Base-by-base conservation (phyloP, 306 rosid genomes). In the Citrullus amarus region DNA sequence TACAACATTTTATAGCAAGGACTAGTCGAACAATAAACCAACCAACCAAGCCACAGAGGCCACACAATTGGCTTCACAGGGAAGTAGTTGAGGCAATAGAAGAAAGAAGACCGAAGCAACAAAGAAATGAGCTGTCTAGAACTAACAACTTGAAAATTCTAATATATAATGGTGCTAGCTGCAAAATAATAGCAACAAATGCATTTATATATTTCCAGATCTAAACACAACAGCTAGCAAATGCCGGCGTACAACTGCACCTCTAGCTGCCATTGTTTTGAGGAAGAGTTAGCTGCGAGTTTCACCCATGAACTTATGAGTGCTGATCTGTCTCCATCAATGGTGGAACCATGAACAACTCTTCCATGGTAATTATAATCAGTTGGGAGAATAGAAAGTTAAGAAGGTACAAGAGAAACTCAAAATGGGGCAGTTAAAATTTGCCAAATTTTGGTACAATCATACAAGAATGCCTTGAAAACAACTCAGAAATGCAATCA, bases 221-320 rank as follows among this genome's bases (percentile, higher is more conserved):
- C 77, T 28, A 50, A 41, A 72, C 25, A 72, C 4, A 48, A 50
- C 77, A 72, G 75, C 75, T 68, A 41, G 75, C 30, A 68, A 18
- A 68, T 68, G 75, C 75, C 16, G 75, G 28, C 75, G 34, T 68
- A 68, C 55, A 68, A 48, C 75, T 68, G 55, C 56, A 69, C 38
- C 16, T 6, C 30, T 44, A 72, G 22, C 76, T 48, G 58, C 76
- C 41, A 71, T 48, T 14, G 22, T 71, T 71, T 48, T 25, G 77
- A 8, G 77, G 60, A 72, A 50, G 14, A n/a, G 75, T 68, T 76
- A 39, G 68, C 67, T 76, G n/a, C 10, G n/a, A n/a, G 58, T 57
- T 2, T 36, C 43, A n/a, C 12, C 22, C 36, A 15, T 14, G 63
- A 56, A 76, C 39, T 76, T 76, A 58, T 76, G 79, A 76, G 63